Evolutionary conservation across 1,139 yeast genomes (phyloP), one percentile per base, ranked within the genome.

Genomic region (Candida gigantensis): DNA sequence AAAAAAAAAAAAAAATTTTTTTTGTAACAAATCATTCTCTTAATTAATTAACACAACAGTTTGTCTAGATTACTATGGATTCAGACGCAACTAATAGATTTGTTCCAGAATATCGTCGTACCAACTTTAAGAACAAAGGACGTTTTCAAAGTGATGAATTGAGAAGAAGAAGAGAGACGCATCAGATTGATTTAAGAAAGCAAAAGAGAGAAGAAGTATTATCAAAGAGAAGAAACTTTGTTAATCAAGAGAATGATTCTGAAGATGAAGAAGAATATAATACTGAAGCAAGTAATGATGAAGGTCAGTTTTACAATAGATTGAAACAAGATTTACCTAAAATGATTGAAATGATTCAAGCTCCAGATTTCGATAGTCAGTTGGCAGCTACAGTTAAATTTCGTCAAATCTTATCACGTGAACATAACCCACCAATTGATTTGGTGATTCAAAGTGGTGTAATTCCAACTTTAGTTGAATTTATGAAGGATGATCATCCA

Each of bases 391-490:
- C 97, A 26, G 83, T 89, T 45, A 86, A 86, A 60, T 90, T 92
- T 65, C 81, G 98, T 68, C 96, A 92, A 65, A 82, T 90, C 38
- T 74, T 92, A 52, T 87, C 96, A 36, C 84, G 95, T 58, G 98
- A 92, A 65, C 88, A 84, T 60, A 88, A 89, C 61, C 98, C 98
- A n/a, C 98, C 98, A 36, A 92, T 92, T 54, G 94, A 89, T 62
- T 73, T 86, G 46, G 97, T 94, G 36, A 90, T 94, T 49, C 84
- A 87, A 57, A 76, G 90, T 40, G 97, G 97, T 30, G 97, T 90
- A 24, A 94, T 92, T 36, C 95, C 96, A 39, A 80, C 82, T 39
- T 79, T 92, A 60, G 97, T 94, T 37, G 82, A 79, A 53, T 89
- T 90, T 54, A 84, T 92, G 87, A 69, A 72, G 44, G 81, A 83